A percentile compares a stretch with the other conserved stretches of the same genome.
Conservation (phyloP, 2,329 filamentous ascomycete genomes). For the Botrytis porri region DNA sequence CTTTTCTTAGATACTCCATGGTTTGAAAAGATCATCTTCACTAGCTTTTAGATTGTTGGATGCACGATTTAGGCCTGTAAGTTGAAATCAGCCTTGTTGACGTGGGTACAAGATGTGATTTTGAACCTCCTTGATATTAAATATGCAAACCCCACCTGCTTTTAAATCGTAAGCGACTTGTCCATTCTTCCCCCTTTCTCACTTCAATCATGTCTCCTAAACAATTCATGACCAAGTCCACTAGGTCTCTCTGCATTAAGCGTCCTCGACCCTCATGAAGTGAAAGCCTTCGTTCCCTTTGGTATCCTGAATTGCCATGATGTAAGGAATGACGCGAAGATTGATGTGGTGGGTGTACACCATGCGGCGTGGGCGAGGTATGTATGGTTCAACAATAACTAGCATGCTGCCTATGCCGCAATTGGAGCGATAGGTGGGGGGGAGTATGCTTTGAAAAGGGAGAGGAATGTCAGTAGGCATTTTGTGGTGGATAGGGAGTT, state of each 20-base stretch:
- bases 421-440: background rate
- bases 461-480: background rate
- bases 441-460: background rate
- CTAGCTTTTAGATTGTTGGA: background rate
- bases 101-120: background rate
- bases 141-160: background rate
- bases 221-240: background rate
- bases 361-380: background rate
- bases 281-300: too few relatives aligned
- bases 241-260: background rate
- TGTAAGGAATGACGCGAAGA: background rate
- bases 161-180: background rate
- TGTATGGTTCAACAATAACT: background rate
- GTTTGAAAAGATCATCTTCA: background rate
- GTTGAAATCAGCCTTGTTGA: fast-evolving
- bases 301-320: background rate
- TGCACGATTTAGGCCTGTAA: background rate
- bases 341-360: background rate
- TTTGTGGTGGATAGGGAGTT: too few relatives aligned
- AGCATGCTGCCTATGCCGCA: background rate
- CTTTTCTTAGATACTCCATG: background rate
- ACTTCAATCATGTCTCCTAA: background rate
- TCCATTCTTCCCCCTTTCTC: background rate
- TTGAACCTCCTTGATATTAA: background rate
- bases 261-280: background rate